Evolutionary conservation across 1,139 yeast species (phyloP).

Genomic region (Diutina sp.): DNA sequence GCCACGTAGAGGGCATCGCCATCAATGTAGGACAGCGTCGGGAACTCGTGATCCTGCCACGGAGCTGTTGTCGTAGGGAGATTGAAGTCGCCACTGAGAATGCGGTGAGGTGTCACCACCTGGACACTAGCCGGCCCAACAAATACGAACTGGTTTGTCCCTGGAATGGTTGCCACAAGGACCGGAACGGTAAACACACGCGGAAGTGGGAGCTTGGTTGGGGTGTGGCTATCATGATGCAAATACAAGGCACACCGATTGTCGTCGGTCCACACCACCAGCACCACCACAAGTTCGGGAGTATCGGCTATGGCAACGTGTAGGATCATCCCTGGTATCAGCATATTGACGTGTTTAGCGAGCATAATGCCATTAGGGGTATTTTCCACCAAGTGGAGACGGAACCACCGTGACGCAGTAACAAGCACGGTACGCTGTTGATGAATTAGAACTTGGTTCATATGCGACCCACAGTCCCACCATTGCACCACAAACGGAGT

Average conservation of each 20-base stretch:
- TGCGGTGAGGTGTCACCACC: neutral
- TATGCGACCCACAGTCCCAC: neutral
- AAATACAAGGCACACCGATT: neutral
- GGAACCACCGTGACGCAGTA: neutral
- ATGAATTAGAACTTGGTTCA: neutral
- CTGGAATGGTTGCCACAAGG: neutral
- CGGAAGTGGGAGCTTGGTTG: neutral
- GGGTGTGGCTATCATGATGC: neutral
- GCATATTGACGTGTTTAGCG: neutral
- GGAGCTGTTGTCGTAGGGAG: neutral
- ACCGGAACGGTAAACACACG: neutral
- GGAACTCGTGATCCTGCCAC: neutral
- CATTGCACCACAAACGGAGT: constrained; percentile 1
- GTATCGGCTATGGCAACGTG: neutral
- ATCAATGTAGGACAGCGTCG: neutral
- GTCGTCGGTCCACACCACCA: neutral
- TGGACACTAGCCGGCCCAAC: neutral
- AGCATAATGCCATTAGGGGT: neutral
- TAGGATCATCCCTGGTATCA: neutral
- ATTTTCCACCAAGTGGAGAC: neutral
- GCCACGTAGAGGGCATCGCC: neutral
- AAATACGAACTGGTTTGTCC: neutral
- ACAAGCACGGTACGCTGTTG: neutral
- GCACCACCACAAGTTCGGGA: neutral
- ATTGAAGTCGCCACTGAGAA: neutral